Evolutionary conservation across 148 eudicot genomes (phyloP), one percentile per base, ranked within the genome.

Genomic region (Camellia japonica): DNA sequence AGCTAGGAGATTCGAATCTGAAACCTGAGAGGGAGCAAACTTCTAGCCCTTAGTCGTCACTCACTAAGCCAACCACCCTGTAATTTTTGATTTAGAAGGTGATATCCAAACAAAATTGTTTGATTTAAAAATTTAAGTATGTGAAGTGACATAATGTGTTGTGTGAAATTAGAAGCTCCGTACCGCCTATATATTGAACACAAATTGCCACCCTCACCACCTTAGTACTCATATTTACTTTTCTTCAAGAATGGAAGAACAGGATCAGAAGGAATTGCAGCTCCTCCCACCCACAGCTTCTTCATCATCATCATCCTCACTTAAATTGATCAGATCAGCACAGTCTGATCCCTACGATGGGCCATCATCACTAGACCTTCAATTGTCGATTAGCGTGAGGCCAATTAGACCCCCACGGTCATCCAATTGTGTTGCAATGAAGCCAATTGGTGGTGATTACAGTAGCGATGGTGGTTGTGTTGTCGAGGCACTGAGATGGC

Each of bases 331-430:
- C 81, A 74, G 74, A n/a, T 58, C 83, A 67, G 41, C 84, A 6
- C 44, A 56, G 16, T 20, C 47, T 2, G 66, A 62, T 54, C 71
- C 75, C 41, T 76, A 65, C 56, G 81, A 60, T 0, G 79, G 80
- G 9, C 91, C 93, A 2, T 90, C 93, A 2, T 86, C 93, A 0
- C 82, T 94, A 0, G 98, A 94, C 86, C 90, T 94, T 19, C 91
- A 94, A 71, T 83, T 94, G 15, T 90, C 97, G 12, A 94, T 94
- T 47, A 90, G 93, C 62, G 83, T 88, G 20, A 75, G 83, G 64
- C 89, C 90, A 7, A 78, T 79, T 2, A 54, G 47, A 68, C 75
- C 84, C 0, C 80, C 84, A 2, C 2, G 60, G 23, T 30, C 38
- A 30, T 30, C 38, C 38, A 59, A 70, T 68, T 59, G 76, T 43